phyloP scores from a whole-genome alignment of 805 yeast species.

The Spathaspora boniae region DNA sequence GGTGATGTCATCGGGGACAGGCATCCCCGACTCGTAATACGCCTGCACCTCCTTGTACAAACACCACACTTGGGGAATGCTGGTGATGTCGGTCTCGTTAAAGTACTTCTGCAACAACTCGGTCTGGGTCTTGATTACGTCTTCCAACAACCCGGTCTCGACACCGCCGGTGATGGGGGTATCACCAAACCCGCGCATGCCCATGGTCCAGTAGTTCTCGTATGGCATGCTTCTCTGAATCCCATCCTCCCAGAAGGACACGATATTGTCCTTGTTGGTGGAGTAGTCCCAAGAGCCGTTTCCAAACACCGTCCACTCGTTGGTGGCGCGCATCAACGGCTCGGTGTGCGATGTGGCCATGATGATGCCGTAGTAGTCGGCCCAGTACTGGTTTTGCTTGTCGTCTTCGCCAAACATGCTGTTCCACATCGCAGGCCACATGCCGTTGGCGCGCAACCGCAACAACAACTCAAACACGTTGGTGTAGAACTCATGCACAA shows the following conservation, averaged over 20 bases:
- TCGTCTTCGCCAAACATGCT: conserved; percentile 17
- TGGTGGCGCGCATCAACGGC: conserved; percentile 16
- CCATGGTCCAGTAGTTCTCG: conserved; percentile 17
- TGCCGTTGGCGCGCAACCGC: conserved; percentile 14
- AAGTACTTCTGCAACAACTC: conserved; percentile 13
- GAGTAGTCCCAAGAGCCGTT: conserved; percentile 16
- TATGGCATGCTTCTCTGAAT: conserved; percentile 13
- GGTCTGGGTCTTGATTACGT: conserved; percentile 13
- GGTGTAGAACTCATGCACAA: conserved; percentile 15
- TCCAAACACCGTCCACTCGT: conserved; percentile 15
- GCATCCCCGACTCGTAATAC: conserved; percentile 15
- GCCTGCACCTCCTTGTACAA: conserved; percentile 17
- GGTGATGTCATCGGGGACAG: conserved; percentile 19
- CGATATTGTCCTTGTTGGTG: conserved; percentile 14
- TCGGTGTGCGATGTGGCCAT: conserved; percentile 19
- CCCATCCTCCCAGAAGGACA: conserved; percentile 15
- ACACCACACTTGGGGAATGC: conserved; percentile 19
- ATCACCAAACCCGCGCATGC: conserved; percentile 18
- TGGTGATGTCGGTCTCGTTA: conserved; percentile 10
- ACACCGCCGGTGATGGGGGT: conserved; percentile 15
- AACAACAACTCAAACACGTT: conserved; percentile 13
- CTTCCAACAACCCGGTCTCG: conserved; percentile 13
- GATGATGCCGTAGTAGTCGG: conserved; percentile 17
- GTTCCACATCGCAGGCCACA: conserved; percentile 19
- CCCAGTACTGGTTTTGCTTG: conserved; percentile 14